These are phyloP conservation scores for Gnomoniopsis smithogilvyi DNA, from an alignment of 2,329 filamentous ascomycete genomes.

Conservation along the genomic window DNA sequence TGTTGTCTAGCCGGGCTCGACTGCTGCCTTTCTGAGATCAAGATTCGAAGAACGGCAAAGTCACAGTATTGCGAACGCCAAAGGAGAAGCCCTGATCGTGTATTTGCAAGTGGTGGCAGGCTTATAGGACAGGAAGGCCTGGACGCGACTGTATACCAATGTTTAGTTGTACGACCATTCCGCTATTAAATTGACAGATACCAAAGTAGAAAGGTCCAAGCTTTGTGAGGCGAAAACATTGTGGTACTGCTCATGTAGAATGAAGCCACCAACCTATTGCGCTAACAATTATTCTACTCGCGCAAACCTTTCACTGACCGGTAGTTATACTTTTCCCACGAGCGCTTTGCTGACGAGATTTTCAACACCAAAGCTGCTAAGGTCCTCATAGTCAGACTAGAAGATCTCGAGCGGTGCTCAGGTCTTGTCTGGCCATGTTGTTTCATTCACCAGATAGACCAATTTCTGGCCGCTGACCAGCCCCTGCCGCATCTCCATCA, in stretches of 20 bases:
- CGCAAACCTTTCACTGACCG: too few species aligned
- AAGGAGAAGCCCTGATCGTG: background rate
- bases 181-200: too few species aligned
- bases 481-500: constrained; percentile 3
- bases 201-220: too few species aligned
- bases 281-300: too few species aligned
- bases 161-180: background rate
- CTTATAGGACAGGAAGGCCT: background rate
- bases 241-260: too few species aligned
- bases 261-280: too few species aligned
- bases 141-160: background rate
- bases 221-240: too few species aligned
- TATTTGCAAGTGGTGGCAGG: background rate
- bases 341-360: too few species aligned
- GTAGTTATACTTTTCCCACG: too few species aligned
- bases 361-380: too few species aligned
- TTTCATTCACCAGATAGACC: constrained; percentile 12
- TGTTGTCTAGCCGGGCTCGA: background rate
- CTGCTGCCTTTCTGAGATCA: background rate
- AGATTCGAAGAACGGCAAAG: background rate
- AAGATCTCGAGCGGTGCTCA: too few species aligned
- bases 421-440: background rate
- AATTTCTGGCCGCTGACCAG: constrained; percentile 8
- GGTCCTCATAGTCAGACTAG: too few species aligned
- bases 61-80: background rate